Base-by-base conservation (phyloP, 108 stramenopile species). In the Fragilaria radians region DNA sequence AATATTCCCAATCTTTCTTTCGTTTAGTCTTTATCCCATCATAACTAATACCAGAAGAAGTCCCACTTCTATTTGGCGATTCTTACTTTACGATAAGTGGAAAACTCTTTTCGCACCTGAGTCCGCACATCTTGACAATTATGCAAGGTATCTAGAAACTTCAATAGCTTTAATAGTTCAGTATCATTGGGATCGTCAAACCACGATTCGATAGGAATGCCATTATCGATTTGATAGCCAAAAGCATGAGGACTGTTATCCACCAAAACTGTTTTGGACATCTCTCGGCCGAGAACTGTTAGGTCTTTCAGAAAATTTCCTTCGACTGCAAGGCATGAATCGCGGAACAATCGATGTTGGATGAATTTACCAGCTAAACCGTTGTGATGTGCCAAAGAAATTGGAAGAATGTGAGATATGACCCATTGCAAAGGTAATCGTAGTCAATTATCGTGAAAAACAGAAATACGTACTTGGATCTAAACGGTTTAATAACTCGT, bases 171-270 rank as follows among this genome's bases (percentile, higher is more conserved):
- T 19, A 85, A 49, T 61, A 99, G 71, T 59, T 97, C 96, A 26
- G 67, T 83, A 61, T 99, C 98, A 26, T 74, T 63, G 4, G 68
- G 81, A 79, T 97, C 95, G 57, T 99, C 98, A 76, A 95, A 97
- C 96, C 96, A 99, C 30, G 82, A 85, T 79, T 96, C 95, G 66
- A 97, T 97, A 49, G 96, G 96, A 24, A 99, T 94, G 46, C 96
- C 98, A 78, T 99, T 99, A 71, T 95, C 91, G 5, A 88, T 74
- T 52, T 97, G 96, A 70, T 90, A 94, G 11, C 86, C 85, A 73
- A 92, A 97, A 34, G 91, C 90, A 74, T 91, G 93, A 4, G 96
- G 96, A 34, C 85, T 86, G 70, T 97, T 99, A 68, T 99, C 98
- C 0, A 99, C 96, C 21, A 99, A 70, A 26, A 96, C 86, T 34